Base-by-base conservation (phyloP, 257 asterid species). In the Fraxinus cuspidata region DNA sequence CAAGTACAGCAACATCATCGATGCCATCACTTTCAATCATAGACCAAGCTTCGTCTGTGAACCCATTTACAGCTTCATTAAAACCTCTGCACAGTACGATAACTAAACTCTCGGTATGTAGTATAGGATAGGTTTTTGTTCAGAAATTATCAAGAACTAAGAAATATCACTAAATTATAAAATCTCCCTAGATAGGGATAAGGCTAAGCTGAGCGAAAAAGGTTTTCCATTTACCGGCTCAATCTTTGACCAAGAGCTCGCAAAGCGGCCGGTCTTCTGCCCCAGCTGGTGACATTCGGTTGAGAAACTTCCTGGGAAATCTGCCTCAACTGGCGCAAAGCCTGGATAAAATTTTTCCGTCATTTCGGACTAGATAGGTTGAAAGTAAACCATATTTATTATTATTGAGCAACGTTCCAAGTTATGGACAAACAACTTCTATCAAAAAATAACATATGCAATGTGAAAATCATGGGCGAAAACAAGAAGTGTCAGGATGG, bases 1-100 rank as follows among this genome's bases (percentile, higher is more conserved):
- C 95, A n/a, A 88, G 97, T 82, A 96, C 85, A 6, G 97, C 87
- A 53, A 96, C 97, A 84, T 96, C 98, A 78, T 96, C 99, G 8
- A 96, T 84, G 29, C 98, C 99, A 53, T 96, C 98, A 79, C 94
- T 87, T 71, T 89, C 92, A 5, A 90, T 77, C 92, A 89, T 87
- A 71, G 98, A 86, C 99, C 99, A 96, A 1, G 98, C 99, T 83
- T 93, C 97, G 51, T 96, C 99, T 0, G 92, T 75, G 88, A 96
- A 93, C 78, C 99, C 92, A 47, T 89, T 96, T 23, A 96, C 97
- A 8, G 98, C 99, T 87, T 93, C 98, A 1, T 93, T 96, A 87
- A 96, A 96, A 51, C 99, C 96, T 88, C 99, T 96, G 90, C 79
- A 80, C 29, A 23, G 23, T 21, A 53, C 60, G 63, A 77, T n/a